These are phyloP conservation scores for Phytophthora meadii DNA, from an alignment of 352 stramenopile genomes.

Conservation along the genomic window DNA sequence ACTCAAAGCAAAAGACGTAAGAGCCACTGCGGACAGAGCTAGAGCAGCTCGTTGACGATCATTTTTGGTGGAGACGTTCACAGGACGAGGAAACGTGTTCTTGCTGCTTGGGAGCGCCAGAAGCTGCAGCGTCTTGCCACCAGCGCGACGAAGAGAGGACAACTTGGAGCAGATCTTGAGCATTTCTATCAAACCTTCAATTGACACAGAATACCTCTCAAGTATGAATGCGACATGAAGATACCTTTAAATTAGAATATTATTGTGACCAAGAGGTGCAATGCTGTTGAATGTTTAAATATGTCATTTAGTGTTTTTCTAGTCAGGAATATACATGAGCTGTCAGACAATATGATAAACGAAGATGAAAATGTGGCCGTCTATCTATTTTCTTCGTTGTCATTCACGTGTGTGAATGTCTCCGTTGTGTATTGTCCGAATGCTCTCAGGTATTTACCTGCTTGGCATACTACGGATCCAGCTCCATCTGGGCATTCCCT, in stretches of 20 bases:
- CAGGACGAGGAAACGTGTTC: conserved; percentile 24
- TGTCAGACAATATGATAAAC: too few species aligned
- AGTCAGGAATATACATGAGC: too few species aligned
- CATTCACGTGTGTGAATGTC: not conserved
- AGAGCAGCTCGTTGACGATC: conserved; percentile 25
- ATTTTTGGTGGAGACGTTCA: conserved; percentile 29
- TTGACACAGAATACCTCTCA: not conserved
- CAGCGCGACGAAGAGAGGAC: conserved; percentile 20
- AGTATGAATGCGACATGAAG: not conserved
- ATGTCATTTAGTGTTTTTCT: too few species aligned
- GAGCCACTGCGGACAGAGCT: conserved; percentile 33
- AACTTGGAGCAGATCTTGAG: conserved; percentile 30
- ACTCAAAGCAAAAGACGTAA: conserved; percentile 31
- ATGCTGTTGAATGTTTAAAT: too few species aligned
- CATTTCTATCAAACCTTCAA: conserved; percentile 7
- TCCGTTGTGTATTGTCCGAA: conserved; percentile 19
- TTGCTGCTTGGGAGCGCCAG: conserved; percentile 31
- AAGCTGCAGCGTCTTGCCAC: conserved; percentile 39
- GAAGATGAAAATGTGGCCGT: too few species aligned
- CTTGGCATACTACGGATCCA: conserved; percentile 1
- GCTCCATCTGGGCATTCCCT: not conserved
- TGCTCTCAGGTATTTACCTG: conserved; percentile 9
- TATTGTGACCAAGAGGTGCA: too few species aligned
- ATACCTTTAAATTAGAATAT: not conserved
- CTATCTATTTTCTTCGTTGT: too few species aligned